Evolutionary conservation across 2,329 filamentous ascomycete species (phyloP), one percentile per base, ranked within the genome.

Genomic region (Onygena corvina): DNA sequence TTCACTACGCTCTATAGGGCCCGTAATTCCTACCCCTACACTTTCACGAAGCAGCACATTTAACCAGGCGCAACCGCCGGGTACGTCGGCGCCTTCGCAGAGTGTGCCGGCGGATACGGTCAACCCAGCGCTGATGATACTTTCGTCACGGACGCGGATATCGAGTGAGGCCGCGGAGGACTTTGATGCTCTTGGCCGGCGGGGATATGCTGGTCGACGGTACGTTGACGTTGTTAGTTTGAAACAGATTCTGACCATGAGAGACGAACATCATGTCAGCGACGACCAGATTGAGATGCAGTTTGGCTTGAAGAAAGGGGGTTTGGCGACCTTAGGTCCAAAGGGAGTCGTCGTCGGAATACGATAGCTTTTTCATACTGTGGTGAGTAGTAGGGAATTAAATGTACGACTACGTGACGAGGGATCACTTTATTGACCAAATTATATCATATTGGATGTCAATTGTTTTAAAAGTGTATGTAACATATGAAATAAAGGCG

Each of bases 1-100:
- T 61, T 93, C 88, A 55, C 85, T 96, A 54, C 84, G 81, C 58
- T 68, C 66, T 40, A 68, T 81, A 51, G 79, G 77, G 50, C 72
- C 76, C 49, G 77, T 80, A 5, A 73, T 72, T 48, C 76, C 76
- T 25, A 74, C 73, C 52, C 76, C 76, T 2, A 77, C 76, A 21
- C 68, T 73, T 53, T 79, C 76, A 8, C 67, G 71, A 29, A 71
- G 73, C 34, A 79, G 76, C 38, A 71, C 71, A 20, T 76, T 75
- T 56, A 57, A 59, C 23, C 50, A 44, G 23, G 14, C 44, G 23
- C 46, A 14, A 5, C 58, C 53, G n/a, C 63, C 38, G 62, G 61
- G 53, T 61, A 64, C 30, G 49, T 51, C 48, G 27, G 50, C 53
- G 54, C 52, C 54, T 54, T 46, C 52, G 52, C 29, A 60, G 60